Evolutionary conservation across 305 asterid genomes (phyloP), one percentile per base, ranked within the genome.

Genomic region (Andrographis paniculata): DNA sequence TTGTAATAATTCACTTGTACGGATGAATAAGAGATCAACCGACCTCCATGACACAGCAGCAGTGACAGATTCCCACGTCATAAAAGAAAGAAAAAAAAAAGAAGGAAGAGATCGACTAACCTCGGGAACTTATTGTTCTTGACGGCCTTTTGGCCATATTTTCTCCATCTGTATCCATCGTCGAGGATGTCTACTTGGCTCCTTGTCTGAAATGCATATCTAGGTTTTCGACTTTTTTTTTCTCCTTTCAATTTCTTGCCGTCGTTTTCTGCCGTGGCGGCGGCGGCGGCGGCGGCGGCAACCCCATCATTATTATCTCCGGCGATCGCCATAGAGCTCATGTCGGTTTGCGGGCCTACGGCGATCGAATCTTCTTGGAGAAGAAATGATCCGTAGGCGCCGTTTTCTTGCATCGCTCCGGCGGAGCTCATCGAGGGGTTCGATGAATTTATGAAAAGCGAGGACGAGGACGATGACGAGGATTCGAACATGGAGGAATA

Each of bases 91-190:
- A 20, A 19, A 31, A n/a, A n/a, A n/a, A 17, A 35, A 48, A 30
- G 17, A 8, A 2, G 10, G n/a, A 30, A 9, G 0, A 14, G 14
- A n/a, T n/a, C 1, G 22, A 55, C 52, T 20, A n/a, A 84, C 95
- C 95, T 78, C 18, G 95, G 91, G 41, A 85, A 85, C 54, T 55
- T 78, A 63, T 78, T 81, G 72, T 81, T 81, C 64, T 85, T 85
- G 15, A 85, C 95, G 0, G 91, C 89, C 51, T 85, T 85, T 17
- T 85, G 95, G 12, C 95, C 95, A 52, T 84, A 84, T 62, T 84
- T 84, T 50, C 95, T 84, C 95, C 95, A 84, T 64, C 87, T 68
- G 63, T 84, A 84, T 8, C 95, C 95, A 66, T 84, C 95, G 42
- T 84, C 95, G 28, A 85, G 87, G 22, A 85, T 76, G 65, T 85